These are phyloP conservation scores for Neurospora intermedia DNA, from an alignment of 495 filamentous ascomycete species.

Conservation along the genomic window DNA sequence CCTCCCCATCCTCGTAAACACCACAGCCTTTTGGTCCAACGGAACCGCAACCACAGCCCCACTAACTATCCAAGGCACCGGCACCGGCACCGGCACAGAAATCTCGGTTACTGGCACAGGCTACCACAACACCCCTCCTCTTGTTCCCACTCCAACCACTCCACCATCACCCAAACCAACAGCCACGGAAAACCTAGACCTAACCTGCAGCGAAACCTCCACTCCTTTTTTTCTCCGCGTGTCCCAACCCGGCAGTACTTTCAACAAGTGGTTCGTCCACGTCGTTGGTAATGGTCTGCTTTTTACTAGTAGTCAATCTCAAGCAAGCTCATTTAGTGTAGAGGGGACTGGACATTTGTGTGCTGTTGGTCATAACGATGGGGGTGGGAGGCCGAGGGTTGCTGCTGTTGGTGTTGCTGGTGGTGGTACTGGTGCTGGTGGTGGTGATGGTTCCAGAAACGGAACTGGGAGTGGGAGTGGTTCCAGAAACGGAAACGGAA, in stretches of 20 bases:
- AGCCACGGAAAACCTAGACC: slow-evolving; percentile 10
- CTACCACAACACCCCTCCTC: slow-evolving; percentile 11
- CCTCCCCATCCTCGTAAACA: neutral
- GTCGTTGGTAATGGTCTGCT: slow-evolving; percentile 15
- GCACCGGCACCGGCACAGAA: neutral
- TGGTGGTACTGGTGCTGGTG: neutral
- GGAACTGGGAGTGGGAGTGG: too few relatives aligned
- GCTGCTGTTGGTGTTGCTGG: slow-evolving; percentile 9
- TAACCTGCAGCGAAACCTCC: slow-evolving; percentile 16
- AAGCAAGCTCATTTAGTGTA: slow-evolving; percentile 17
- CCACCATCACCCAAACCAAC: slow-evolving; percentile 7
- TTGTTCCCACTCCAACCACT: slow-evolving; percentile 16
- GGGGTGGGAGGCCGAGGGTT: neutral
- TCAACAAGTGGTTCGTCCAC: slow-evolving; percentile 18
- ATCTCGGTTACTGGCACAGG: neutral
- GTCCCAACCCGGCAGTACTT: slow-evolving; percentile 15
- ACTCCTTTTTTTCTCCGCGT: slow-evolving; percentile 18
- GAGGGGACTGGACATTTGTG: slow-evolving; percentile 15
- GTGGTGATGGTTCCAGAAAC: too few relatives aligned
- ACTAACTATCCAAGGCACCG: neutral
- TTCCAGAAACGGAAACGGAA: too few relatives aligned
- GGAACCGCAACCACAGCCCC: neutral
- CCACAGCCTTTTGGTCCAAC: slow-evolving; percentile 6
- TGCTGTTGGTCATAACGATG: slow-evolving; percentile 6
- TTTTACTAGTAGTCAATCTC: slow-evolving; percentile 7